Conservation (phyloP, 2,329 filamentous ascomycete genomes). For the Beauveria pseudobassiana region DNA sequence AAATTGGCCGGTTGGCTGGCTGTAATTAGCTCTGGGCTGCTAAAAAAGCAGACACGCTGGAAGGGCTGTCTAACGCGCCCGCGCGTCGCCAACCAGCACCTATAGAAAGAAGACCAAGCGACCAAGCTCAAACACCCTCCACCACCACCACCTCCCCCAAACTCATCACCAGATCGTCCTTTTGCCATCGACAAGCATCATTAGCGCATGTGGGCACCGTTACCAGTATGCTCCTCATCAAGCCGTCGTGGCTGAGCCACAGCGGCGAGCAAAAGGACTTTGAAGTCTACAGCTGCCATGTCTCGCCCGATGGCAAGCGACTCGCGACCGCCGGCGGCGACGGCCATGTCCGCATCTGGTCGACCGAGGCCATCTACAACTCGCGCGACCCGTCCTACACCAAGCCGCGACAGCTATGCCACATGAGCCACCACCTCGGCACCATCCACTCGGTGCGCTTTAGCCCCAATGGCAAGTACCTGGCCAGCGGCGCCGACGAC, state of each 20-base stretch:
- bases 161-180: not conserved
- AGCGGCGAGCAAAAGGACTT: slow-evolving; percentile 97
- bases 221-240: slow-evolving; percentile 70
- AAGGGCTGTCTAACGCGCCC: slow-evolving; percentile 9
- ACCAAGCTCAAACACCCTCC: slow-evolving; percentile 6
- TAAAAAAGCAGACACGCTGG: slow-evolving; percentile 8
- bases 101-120: not conserved
- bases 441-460: slow-evolving; percentile 97
- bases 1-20: not conserved
- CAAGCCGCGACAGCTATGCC: slow-evolving; percentile 86
- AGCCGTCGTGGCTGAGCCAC: slow-evolving; percentile 93
- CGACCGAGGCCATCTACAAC: slow-evolving; percentile 85
- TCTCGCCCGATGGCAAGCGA: slow-evolving; percentile 87
- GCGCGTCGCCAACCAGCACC: slow-evolving; percentile 5
- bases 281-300: slow-evolving; percentile 96
- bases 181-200: slow-evolving; percentile 1
- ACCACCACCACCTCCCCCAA: not conserved
- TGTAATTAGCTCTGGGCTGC: not conserved
- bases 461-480: slow-evolving; percentile 87
- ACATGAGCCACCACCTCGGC: slow-evolving; percentile 96
- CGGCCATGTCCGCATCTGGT: slow-evolving; percentile 96
- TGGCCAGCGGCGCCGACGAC: slow-evolving; percentile 95
- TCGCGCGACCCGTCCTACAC: slow-evolving; percentile 63
- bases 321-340: slow-evolving; percentile 94
- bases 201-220: slow-evolving; percentile 6